Percentiles rank a stretch among this genome's conserved stretches.
Conservation (phyloP, 2,329 filamentous ascomycete genomes). For the Aspergillus niger region DNA sequence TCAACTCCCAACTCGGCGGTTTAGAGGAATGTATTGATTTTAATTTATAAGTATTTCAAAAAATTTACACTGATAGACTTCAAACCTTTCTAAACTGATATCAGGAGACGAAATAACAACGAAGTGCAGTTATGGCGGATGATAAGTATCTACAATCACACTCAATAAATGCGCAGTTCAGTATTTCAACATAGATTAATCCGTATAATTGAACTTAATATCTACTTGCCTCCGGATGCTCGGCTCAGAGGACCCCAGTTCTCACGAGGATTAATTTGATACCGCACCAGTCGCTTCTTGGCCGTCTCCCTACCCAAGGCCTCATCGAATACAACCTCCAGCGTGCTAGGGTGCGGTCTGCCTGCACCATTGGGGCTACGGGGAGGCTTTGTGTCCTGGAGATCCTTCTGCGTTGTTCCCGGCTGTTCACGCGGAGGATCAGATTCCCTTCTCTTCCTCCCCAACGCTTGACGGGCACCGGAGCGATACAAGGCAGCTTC, state of each 20-base stretch:
- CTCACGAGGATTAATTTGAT: conserved; percentile 84
- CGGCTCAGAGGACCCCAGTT: conserved; percentile 87
- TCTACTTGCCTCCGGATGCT: conserved; percentile 30
- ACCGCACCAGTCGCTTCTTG: conserved; percentile 73
- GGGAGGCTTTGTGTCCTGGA: not conserved
- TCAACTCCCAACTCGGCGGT: too few species aligned
- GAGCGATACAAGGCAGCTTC: conserved; percentile 48
- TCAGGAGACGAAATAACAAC: too few species aligned
- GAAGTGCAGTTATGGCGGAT: too few species aligned
- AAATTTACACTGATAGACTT: too few species aligned
- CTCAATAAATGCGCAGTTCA: not conserved
- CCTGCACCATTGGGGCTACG: not conserved
- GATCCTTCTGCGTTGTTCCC: not conserved
- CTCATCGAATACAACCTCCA: conserved; percentile 78
- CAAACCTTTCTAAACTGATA: too few species aligned
- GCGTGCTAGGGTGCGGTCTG: conserved; percentile 34
- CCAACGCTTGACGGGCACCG: conserved; percentile 27
- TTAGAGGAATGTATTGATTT: too few species aligned
- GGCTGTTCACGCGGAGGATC: conserved; percentile 1
- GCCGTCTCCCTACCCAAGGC: conserved; percentile 69
- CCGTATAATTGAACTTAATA: not conserved
- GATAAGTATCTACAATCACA: too few species aligned
- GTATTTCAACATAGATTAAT: not conserved
- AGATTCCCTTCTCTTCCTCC: not conserved
- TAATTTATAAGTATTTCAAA: too few species aligned